phyloP scores from a whole-genome alignment of 31 red algal species.

The Porphyra umbilicalis region DNA sequence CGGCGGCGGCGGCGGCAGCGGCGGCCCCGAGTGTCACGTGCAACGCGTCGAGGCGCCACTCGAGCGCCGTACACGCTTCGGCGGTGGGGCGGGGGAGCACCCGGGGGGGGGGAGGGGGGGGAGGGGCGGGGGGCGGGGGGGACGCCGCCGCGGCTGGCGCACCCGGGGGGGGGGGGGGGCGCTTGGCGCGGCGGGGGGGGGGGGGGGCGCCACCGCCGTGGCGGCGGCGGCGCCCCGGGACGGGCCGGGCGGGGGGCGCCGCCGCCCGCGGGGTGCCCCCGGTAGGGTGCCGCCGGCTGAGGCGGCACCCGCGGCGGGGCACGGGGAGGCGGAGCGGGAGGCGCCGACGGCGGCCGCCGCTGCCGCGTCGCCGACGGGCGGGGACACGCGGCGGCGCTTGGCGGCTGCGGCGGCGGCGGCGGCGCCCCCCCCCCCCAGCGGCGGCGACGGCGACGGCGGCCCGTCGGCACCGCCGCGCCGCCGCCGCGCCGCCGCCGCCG shows the following conservation, averaged over 20 bases:
- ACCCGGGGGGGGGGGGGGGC: neutral
- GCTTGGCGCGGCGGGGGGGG: neutral
- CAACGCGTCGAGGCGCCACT: neutral
- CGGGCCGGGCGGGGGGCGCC: neutral
- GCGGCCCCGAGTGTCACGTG: neutral
- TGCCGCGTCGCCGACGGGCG: neutral
- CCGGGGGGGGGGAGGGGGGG: neutral
- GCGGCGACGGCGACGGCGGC: neutral
- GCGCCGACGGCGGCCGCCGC: no score
- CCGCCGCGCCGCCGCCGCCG: neutral
- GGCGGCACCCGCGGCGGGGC: neutral
- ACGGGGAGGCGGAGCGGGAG: neutral
- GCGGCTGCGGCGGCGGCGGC: neutral
- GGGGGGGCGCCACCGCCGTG: neutral
- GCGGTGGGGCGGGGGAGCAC: neutral
- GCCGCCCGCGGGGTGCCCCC: no score
- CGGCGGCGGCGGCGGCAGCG: neutral
- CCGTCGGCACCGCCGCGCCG: neutral
- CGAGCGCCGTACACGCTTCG: neutral
- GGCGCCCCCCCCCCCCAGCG: neutral
- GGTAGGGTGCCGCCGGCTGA: neutral
- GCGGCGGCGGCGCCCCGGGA: neutral
- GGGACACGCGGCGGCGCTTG: no score
- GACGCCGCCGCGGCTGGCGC: neutral
- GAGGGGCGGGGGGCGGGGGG: neutral